Percentiles rank a stretch among this genome's conserved stretches.
Evolutionary conservation across 2,329 filamentous ascomycete genomes (phyloP).

Genomic region (Fusarium compactum): DNA sequence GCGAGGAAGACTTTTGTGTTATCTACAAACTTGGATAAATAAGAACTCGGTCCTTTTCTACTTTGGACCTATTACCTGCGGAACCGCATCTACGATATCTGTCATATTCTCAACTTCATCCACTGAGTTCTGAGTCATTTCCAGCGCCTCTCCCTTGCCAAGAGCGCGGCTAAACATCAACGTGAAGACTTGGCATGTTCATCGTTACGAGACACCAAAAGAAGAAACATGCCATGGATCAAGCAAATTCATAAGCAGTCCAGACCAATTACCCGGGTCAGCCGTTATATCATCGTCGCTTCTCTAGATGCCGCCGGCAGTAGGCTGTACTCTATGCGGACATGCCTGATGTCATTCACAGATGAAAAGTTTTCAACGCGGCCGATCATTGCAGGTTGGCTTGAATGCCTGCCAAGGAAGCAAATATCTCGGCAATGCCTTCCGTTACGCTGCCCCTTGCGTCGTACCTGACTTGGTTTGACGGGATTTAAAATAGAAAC

Average conservation of each 20-base stretch:
- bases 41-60: not conserved
- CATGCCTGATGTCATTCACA: not conserved
- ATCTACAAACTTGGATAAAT: not conserved
- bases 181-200: not conserved
- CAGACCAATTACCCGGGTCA: not conserved
- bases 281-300: not conserved
- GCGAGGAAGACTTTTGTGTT: not conserved
- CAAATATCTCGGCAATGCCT: not conserved
- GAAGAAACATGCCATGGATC: not conserved
- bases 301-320: not conserved
- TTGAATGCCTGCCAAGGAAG: not conserved
- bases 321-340: not conserved
- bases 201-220: not conserved
- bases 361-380: not conserved
- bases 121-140: not conserved
- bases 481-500: not conserved
- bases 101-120: not conserved
- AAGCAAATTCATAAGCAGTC: not conserved
- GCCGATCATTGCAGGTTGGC: not conserved
- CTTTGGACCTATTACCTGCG: not conserved
- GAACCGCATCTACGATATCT: not conserved
- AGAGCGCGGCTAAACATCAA: not conserved
- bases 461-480: not conserved
- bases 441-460: not conserved
- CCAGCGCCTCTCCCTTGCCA: not conserved